A percentile compares a stretch with the other conserved stretches of the same genome.
phyloP scores from a whole-genome alignment of 106 monocot species.

The Dendrobium catenatum region DNA sequence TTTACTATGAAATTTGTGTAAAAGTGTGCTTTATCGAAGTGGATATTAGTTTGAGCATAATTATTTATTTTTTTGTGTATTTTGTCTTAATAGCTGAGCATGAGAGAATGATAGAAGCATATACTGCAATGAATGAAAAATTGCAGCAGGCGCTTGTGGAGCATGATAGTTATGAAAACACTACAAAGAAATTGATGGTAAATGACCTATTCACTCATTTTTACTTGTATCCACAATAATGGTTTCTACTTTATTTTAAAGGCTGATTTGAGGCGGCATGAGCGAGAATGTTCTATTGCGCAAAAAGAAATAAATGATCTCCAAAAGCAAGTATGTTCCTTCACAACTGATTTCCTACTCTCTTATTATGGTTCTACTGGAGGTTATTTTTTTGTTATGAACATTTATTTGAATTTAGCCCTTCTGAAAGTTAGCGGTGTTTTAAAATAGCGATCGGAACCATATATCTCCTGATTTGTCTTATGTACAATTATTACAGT shows the following conservation, averaged over 20 bases:
- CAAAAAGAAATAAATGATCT: slow-evolving; percentile 82
- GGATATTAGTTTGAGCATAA: too few relatives aligned
- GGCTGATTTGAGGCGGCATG: slow-evolving; percentile 68
- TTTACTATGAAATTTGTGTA: too few relatives aligned
- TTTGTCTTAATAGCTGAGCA: slow-evolving; percentile 56
- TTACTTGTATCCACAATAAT: background rate
- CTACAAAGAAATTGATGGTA: slow-evolving; percentile 66
- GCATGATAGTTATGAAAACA: slow-evolving; percentile 53
- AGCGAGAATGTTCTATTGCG: slow-evolving; percentile 56
- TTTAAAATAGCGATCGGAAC: background rate
- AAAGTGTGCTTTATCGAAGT: background rate
- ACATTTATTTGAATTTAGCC: background rate
- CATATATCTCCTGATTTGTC: background rate
- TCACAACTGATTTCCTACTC: background rate
- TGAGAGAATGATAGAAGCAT: slow-evolving; percentile 84
- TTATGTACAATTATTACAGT: background rate
- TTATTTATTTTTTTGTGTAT: background rate
- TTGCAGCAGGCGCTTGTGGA: slow-evolving; percentile 73
- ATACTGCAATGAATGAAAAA: slow-evolving; percentile 65
- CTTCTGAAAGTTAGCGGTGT: background rate
- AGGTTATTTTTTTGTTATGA: background rate
- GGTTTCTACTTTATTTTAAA: slow-evolving; percentile 14
- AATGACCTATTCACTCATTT: background rate
- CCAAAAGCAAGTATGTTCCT: slow-evolving; percentile 60
- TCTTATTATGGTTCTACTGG: background rate